Evolutionary conservation across 1,139 yeast species (phyloP), one percentile per base, ranked within the genome.

Genomic region (Candida tunisiensis): DNA sequence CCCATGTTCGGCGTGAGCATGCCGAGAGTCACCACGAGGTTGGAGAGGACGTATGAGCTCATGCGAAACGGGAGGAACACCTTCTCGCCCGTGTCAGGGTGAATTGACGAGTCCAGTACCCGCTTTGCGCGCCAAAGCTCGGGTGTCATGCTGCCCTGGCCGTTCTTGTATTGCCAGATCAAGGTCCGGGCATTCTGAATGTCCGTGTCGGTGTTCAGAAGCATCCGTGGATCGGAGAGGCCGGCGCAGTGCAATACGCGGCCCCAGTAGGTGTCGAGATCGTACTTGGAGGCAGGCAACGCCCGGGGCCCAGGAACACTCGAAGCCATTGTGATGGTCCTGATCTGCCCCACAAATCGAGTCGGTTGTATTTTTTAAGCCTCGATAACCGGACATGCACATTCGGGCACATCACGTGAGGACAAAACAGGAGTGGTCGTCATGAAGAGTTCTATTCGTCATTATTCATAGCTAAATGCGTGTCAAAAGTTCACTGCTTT

Each of bases 1-100:
- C 93, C 92, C 46, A 88, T 53, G 35, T 79, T 79, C 5, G 98
- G 98, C 1, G 95, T 85, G 43, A 88, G 65, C 98, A 88, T 88
- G 40, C 98, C 98, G 3, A 80, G 85, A 8, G 98, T 88, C 27
- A 88, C 96, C 15, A 88, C 88, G 52, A 88, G 58, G 52, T 88
- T 88, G 9, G 94, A 80, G 32, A 88, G 60, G 13, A 88, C 98
- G 57, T 91, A 82, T 19, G 91, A 75, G 12, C 95, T 83, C 98
- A 88, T 88, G 53, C 98, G 69, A 55, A 88, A 88, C 3, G 98
- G 98, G 32, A 88, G 60, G 22, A 80, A 47, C 7, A 88, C 95
- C 3, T 92, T 77, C 43, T 80, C 88, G 1, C 96, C 95, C 3
- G 92, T 88, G 48, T 88, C 98, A 23, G 95, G 95, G 49, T 85